Evolutionary conservation across 116 monocot genomes (phyloP), one percentile per base, ranked within the genome.

Genomic region (Phalaenopsis hybrid): DNA sequence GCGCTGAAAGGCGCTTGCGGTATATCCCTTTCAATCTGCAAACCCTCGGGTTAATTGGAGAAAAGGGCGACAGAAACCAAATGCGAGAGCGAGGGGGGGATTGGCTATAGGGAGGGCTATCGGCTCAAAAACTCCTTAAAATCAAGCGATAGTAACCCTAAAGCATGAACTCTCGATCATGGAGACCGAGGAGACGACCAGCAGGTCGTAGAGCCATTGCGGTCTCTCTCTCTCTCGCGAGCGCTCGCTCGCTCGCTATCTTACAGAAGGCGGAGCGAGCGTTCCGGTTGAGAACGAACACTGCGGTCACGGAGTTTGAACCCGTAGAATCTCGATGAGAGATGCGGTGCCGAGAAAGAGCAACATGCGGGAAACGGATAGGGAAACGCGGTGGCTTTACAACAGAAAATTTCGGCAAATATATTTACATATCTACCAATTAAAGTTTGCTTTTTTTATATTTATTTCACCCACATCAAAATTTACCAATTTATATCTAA

Each of bases 1-100:
- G 44, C 43, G 16, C 34, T 18, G 80, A 78, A 45, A 18, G 63
- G 23, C 76, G 57, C 37, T 73, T 74, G 80, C 80, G 46, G 55
- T 79, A 49, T 74, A 82, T 77, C 77, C 57, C 28, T 45, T 59
- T 78, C 83, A 72, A 72, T 41, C 37, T 33, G 41, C 37, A 72
- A 72, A 15, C 15, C 37, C 33, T 72, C 37, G 6, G 72, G 16
- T 72, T 13, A 72, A 72, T 13, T 72, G 25, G 15, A 15, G 5
- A 41, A 37, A 72, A 37, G 37, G 16, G 16, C 72, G 5, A 16
- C 28, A 63, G 12, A 63, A 63, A 25, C 23, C 7, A 25, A 23
- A 63, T 63, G 63, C 25, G 23, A 63, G 63, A 63, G 63, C 21
- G 5, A 63, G 63, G 25, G 37, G 23, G 63, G 23, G 5, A 63